These are phyloP conservation scores for Pleurostoma richardsiae DNA, from an alignment of 2,329 filamentous ascomycete genomes.

Conservation along the genomic window DNA sequence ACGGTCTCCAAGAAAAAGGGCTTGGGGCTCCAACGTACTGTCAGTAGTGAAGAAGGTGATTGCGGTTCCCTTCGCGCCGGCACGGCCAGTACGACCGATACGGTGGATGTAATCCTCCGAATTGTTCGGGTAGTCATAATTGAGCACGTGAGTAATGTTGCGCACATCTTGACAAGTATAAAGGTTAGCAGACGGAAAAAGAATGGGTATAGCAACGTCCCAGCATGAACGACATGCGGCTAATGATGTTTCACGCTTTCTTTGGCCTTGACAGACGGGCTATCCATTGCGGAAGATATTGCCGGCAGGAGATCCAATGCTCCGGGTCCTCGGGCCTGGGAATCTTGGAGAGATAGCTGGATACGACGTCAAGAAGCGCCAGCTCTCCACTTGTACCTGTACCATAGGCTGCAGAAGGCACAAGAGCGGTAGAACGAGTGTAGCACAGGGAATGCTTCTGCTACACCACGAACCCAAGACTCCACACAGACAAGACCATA, in stretches of 20 bases:
- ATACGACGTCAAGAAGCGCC: slow-evolving; percentile 71
- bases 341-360: slow-evolving; percentile 62
- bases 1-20: not conserved
- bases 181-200: slow-evolving; percentile 71
- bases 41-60: slow-evolving; percentile 99
- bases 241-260: slow-evolving; percentile 46
- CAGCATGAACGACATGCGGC: slow-evolving; percentile 46
- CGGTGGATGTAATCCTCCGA: slow-evolving; percentile 98
- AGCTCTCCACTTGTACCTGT: slow-evolving; percentile 72
- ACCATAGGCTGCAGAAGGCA: slow-evolving; percentile 46
- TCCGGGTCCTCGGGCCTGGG: slow-evolving; percentile 52
- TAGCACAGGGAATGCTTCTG: slow-evolving; percentile 49
- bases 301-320: slow-evolving; percentile 46
- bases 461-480: slow-evolving; percentile 82
- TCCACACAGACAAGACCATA: slow-evolving; percentile 73
- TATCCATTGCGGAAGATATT: slow-evolving; percentile 52
- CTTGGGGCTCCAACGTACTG: slow-evolving; percentile 61
- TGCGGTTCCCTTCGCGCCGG: slow-evolving; percentile 89
- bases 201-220: slow-evolving; percentile 55
- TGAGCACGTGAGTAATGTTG: slow-evolving; percentile 99
- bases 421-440: slow-evolving; percentile 73
- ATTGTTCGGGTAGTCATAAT: slow-evolving; percentile 99
- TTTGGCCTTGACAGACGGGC: slow-evolving; percentile 54
- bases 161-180: slow-evolving; percentile 84
- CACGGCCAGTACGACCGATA: slow-evolving; percentile 92